These are phyloP conservation scores for Trichophyton equinum DNA, from an alignment of 2,329 filamentous ascomycete species.

Conservation along the genomic window DNA sequence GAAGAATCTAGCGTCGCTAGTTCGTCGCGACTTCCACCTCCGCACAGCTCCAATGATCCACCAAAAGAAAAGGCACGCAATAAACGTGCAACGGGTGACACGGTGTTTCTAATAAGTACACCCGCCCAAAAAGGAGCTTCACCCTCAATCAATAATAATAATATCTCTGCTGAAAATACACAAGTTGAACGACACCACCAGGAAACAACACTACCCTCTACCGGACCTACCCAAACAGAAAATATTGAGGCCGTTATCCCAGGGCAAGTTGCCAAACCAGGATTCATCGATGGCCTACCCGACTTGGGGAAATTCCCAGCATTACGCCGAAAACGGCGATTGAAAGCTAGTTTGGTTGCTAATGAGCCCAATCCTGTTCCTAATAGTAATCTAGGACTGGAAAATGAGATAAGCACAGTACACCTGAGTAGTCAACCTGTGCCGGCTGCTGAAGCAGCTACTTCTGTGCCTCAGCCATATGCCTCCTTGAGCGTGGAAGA, in stretches of 20 bases:
- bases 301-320: conserved; percentile 13
- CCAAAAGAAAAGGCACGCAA: not conserved
- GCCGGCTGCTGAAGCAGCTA: not conserved
- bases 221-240: not conserved
- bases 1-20: not conserved
- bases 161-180: not conserved
- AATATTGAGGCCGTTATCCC: not conserved
- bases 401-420: not conserved
- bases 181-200: not conserved
- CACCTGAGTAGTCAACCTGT: not conserved
- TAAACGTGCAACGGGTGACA: not conserved
- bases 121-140: not conserved
- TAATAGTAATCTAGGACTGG: not conserved
- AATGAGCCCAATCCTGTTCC: not conserved
- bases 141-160: not conserved
- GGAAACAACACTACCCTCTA: not conserved
- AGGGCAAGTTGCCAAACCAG: not conserved
- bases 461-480: not conserved
- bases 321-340: conserved; percentile 8
- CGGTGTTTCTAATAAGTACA: not conserved
- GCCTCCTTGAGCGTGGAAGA: not conserved
- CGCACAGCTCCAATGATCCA: not conserved
- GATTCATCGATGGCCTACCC: not conserved
- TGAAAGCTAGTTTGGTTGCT: not conserved
- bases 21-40: not conserved